These are phyloP conservation scores for Xylaria nigripes DNA, from an alignment of 495 filamentous ascomycete genomes.

Conservation along the genomic window DNA sequence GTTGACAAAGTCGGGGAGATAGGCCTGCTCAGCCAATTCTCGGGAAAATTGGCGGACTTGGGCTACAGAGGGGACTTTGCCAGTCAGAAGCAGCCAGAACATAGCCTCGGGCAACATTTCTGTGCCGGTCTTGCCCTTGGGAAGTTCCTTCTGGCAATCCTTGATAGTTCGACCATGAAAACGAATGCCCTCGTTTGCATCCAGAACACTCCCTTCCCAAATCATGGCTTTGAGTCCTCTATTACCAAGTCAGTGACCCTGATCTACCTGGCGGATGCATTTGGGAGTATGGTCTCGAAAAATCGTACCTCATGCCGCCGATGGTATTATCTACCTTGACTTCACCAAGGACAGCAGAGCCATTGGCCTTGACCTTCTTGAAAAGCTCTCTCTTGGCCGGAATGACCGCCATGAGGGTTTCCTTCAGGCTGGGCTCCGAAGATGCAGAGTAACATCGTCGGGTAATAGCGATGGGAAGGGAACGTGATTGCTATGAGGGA, in stretches of 20 bases:
- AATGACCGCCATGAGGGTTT: constrained; percentile 70
- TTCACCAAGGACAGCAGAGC: constrained; percentile 77
- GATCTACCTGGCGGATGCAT: no score
- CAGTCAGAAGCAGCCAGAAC: constrained; percentile 98
- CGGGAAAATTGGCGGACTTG: constrained; percentile 77
- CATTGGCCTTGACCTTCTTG: constrained; percentile 80
- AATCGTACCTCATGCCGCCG: constrained; percentile 73
- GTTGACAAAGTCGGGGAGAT: constrained; percentile 74
- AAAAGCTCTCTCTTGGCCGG: constrained; percentile 88
- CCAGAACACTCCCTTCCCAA: constrained; percentile 97
- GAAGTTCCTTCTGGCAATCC: constrained; percentile 89
- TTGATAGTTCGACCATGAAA: constrained; percentile 98
- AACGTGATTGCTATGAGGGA: constrained; percentile 25
- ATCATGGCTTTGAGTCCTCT: constrained; percentile 90
- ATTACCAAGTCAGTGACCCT: background rate
- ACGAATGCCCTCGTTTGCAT: constrained; percentile 93
- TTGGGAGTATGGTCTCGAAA: background rate
- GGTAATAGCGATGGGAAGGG: constrained; percentile 19
- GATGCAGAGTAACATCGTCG: constrained; percentile 55
- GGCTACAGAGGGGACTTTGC: constrained; percentile 71
- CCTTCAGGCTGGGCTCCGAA: constrained; percentile 79
- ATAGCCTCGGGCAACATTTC: constrained; percentile 99
- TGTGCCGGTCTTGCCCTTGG: constrained; percentile 87
- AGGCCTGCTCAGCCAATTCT: constrained; percentile 78
- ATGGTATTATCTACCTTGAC: constrained; percentile 90